These are phyloP conservation scores for Volvox africanus DNA, from an alignment of 139 green algal genomes.

Conservation along the genomic window DNA sequence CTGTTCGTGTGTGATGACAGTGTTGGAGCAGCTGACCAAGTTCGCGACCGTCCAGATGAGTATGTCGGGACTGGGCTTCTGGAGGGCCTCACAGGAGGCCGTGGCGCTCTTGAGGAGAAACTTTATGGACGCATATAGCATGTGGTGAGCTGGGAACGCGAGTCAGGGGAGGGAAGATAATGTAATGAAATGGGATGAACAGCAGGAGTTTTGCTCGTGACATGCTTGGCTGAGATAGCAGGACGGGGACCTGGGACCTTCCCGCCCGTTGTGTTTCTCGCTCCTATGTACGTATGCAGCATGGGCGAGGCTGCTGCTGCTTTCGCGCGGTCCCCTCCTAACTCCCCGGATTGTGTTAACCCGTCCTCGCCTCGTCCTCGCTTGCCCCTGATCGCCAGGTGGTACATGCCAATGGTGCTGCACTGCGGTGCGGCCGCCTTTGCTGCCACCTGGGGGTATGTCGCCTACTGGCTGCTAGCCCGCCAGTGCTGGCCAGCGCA, in stretches of 20 bases:
- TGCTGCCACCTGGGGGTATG: conserved; percentile 39
- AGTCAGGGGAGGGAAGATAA: neutral
- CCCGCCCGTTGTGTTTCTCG: too few species aligned
- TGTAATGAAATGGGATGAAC: neutral
- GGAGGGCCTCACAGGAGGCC: neutral
- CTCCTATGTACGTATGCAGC: too few species aligned
- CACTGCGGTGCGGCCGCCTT: conserved; percentile 27
- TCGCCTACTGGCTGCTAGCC: conserved; percentile 32
- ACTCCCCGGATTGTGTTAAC: neutral
- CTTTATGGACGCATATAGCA: conserved; percentile 39
- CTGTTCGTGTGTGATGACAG: neutral
- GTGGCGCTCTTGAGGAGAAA: conserved; percentile 22
- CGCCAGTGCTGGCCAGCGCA: conserved; percentile 25
- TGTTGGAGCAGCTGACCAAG: conserved; percentile 25
- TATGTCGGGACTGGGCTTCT: conserved; percentile 32
- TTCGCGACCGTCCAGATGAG: conserved; percentile 32
- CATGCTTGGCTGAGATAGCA: neutral
- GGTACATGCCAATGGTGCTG: conserved; percentile 43
- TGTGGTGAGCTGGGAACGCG: conserved; percentile 16
- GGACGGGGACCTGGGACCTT: neutral
- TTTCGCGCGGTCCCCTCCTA: neutral
- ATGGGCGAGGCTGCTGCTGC: neutral
- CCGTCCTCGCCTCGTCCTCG: neutral
- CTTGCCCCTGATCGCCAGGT: conserved; percentile 8
- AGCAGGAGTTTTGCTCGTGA: neutral